phyloP scores from a whole-genome alignment of 2,329 filamentous ascomycete species.

The Claviceps purpurea region DNA sequence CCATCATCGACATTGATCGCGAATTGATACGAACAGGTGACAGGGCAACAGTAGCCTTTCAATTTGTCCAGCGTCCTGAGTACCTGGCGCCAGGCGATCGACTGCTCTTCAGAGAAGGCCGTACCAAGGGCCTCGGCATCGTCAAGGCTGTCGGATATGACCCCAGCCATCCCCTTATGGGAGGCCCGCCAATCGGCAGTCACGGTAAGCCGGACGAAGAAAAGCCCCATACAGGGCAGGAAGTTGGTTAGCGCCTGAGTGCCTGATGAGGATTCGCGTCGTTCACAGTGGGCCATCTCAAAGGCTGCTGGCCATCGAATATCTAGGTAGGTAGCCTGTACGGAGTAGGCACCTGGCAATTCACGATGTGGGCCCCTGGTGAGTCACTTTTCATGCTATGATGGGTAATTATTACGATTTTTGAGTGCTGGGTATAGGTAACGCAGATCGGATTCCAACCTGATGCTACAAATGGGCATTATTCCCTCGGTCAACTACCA shows the following conservation, averaged over 20 bases:
- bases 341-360: too few relatives aligned
- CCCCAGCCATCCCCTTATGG: constrained; percentile 32
- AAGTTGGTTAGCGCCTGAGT: constrained; percentile 4
- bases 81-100: constrained; percentile 81
- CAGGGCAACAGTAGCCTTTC: constrained; percentile 85
- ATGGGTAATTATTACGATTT: too few relatives aligned
- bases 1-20: constrained; percentile 96
- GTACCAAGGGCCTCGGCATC: constrained; percentile 90
- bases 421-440: too few relatives aligned
- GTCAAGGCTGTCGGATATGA: constrained; percentile 89
- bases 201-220: background rate
- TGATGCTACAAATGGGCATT: too few relatives aligned
- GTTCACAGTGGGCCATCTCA: background rate
- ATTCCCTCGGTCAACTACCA: too few relatives aligned
- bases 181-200: background rate
- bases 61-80: constrained; percentile 87
- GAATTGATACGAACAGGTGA: constrained; percentile 90
- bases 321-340: too few relatives aligned
- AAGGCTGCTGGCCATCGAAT: too few relatives aligned
- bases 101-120: constrained; percentile 82
- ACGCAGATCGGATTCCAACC: too few relatives aligned
- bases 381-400: too few relatives aligned
- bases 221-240: background rate
- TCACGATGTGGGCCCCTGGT: too few relatives aligned
- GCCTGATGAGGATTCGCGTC: background rate